A percentile compares a stretch with the other conserved stretches of the same genome.
Conservation (phyloP, 2,329 filamentous ascomycete species). For the Lecanoromycetidae sp. region DNA sequence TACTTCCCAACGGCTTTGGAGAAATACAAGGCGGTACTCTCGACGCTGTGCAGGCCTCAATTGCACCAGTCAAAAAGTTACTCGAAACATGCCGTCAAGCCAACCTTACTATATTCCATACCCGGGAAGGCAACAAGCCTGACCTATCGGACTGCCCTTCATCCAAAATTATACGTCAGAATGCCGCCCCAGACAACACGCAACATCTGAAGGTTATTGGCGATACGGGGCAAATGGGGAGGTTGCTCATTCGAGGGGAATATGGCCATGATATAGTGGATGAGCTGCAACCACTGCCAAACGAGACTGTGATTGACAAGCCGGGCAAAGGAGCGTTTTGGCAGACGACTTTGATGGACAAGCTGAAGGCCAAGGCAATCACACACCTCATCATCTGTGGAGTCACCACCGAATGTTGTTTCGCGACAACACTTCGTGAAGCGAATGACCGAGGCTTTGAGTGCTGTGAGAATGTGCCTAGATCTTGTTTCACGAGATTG, state of each 20-base stretch:
- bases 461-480: slow-evolving; percentile 41
- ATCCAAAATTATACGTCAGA: slow-evolving; percentile 39
- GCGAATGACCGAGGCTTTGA: slow-evolving; percentile 50
- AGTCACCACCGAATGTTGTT: slow-evolving; percentile 48
- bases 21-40: slow-evolving; percentile 39
- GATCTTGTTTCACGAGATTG: slow-evolving; percentile 20
- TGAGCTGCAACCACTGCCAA: slow-evolving; percentile 39
- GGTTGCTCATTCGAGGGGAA: slow-evolving; percentile 41
- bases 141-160: slow-evolving; percentile 43
- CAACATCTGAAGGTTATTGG: slow-evolving; percentile 39
- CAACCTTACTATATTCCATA: slow-evolving; percentile 38
- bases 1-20: slow-evolving; percentile 40
- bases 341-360: slow-evolving; percentile 43
- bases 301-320: slow-evolving; percentile 46
- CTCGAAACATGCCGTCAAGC: slow-evolving; percentile 32
- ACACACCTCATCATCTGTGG: slow-evolving; percentile 48
- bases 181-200: slow-evolving; percentile 33
- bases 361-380: slow-evolving; percentile 42
- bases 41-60: slow-evolving; percentile 28
- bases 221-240: slow-evolving; percentile 42
- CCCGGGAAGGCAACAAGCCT: slow-evolving; percentile 38
- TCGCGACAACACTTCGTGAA: slow-evolving; percentile 44
- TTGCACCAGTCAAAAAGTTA: slow-evolving; percentile 31
- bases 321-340: slow-evolving; percentile 49
- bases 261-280: slow-evolving; percentile 45